Conservation (phyloP, 176 grass and related monocot genomes). For the sorghum (Sorghum bicolor) region Sorghum_bicolor_NCBIv3 NC_012870.2:33806501-33807000, state of each 20-base stretch:
- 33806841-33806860: not conserved
- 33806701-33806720: not conserved
- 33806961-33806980: constrained; percentile 45
- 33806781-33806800: too few species aligned
- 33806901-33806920: constrained; percentile 46
- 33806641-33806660: not conserved
- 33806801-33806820: not conserved
- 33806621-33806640: not conserved
- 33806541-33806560: too few species aligned
- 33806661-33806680: not conserved
- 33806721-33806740: not conserved
- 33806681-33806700: not conserved
- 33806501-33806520: not conserved
- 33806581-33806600: not conserved
- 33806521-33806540: not conserved
- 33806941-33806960: constrained; percentile 86
- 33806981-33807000: constrained; percentile 88
- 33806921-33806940: constrained; percentile 88
- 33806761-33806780: not conserved
- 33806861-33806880: not conserved
- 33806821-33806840: not conserved
- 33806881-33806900: not conserved
- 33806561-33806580: too few species aligned
- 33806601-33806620: not conserved
- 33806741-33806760: not conserved